A percentile compares a stretch with the other conserved stretches of the same genome.
phyloP scores from a whole-genome alignment of 164 flowering plant species.

The Chimonanthus salicifolius region DNA sequence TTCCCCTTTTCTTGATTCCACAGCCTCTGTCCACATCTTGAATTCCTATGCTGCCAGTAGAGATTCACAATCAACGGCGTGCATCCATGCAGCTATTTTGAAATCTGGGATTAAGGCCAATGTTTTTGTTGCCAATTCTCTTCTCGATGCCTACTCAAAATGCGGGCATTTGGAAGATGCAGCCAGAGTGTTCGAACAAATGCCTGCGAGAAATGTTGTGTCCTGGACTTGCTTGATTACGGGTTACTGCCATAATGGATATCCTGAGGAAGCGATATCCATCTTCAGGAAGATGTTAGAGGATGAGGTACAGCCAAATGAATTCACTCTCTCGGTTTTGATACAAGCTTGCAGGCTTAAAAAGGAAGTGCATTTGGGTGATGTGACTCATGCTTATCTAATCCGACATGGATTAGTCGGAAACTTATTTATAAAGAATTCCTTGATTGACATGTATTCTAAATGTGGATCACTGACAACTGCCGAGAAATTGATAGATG shows the following conservation, averaged over 20 bases:
- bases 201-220: constrained; percentile 21
- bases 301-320: constrained; percentile 14
- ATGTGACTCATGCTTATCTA: constrained; percentile 12
- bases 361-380: constrained; percentile 7
- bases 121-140: constrained; percentile 15
- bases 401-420: constrained; percentile 7
- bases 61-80: neutral
- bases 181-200: constrained; percentile 14
- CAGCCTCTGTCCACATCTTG: constrained; percentile 1
- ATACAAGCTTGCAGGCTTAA: constrained; percentile 15
- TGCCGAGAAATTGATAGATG: constrained; percentile 10
- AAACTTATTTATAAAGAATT: constrained; percentile 13
- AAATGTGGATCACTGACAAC: constrained; percentile 12
- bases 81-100: neutral
- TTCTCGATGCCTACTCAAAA: constrained; percentile 15
- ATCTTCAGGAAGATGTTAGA: constrained; percentile 13
- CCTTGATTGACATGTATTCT: constrained; percentile 15
- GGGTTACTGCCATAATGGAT: constrained; percentile 10
- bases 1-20: neutral
- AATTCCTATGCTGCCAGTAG: constrained; percentile 1
- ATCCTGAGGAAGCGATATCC: neutral
- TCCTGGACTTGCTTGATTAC: constrained; percentile 23
- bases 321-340: constrained; percentile 17
- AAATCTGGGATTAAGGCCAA: neutral
- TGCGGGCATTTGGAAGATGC: constrained; percentile 12